Conservation (phyloP, 352 stramenopile species). For the Phytopythium chamaehyphon region DNA sequence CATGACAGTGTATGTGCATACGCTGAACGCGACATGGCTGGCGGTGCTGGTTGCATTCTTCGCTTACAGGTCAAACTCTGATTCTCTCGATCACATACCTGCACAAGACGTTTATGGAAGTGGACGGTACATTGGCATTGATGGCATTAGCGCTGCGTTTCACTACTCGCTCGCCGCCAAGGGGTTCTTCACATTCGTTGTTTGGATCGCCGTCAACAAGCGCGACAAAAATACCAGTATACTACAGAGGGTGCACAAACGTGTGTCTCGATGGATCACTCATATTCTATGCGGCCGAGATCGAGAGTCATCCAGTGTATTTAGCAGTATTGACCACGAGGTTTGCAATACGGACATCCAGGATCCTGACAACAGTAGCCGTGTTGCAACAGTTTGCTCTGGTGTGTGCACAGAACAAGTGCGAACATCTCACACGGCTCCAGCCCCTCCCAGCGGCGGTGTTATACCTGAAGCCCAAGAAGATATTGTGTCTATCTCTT, state of each 20-base stretch:
- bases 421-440: background rate
- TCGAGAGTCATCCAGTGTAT: no score
- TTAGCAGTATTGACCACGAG: constrained; percentile 1
- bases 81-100: constrained; percentile 32
- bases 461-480: background rate
- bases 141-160: constrained; percentile 45
- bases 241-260: background rate
- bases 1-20: constrained; percentile 70
- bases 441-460: background rate
- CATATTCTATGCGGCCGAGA: no score
- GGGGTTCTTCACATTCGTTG: constrained; percentile 55
- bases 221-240: constrained; percentile 24
- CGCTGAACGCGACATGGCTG: constrained; percentile 62
- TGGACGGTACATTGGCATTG: constrained; percentile 10
- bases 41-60: constrained; percentile 59
- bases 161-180: constrained; percentile 60
- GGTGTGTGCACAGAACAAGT: background rate
- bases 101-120: constrained; percentile 9
- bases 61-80: constrained; percentile 43
- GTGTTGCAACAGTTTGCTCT: constrained; percentile 1
- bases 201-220: constrained; percentile 67
- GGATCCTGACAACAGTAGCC: constrained; percentile 1
- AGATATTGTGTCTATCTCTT: background rate
- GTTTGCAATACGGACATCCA: background rate
- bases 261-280: no score